Evolutionary conservation across 1,284 basidiomycete species (phyloP), one percentile per base, ranked within the genome.

Genomic region (Tilletia walkeri): DNA sequence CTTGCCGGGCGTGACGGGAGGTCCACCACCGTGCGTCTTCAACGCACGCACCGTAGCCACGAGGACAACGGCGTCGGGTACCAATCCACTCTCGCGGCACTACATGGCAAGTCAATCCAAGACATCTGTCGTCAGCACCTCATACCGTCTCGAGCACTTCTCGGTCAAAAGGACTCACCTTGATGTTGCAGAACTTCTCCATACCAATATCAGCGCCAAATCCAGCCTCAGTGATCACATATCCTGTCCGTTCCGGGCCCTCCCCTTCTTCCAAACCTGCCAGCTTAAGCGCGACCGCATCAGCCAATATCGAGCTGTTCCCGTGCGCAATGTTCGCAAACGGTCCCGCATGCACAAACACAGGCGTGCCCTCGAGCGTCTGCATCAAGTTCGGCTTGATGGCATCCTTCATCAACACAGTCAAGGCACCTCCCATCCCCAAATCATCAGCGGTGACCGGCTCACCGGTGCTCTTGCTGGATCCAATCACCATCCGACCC

Each of bases 371-470:
- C 86, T 99, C 93, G 66, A 99, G 87, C 9, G 95, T 96, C 86
- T 99, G 95, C 95, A 99, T 99, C 76, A 99, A 85, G 83, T 97
- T 99, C 24, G 95, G 95, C 87, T 99, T 99, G 87, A 99, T 95
- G 24, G 96, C 93, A 82, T 99, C 95, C 87, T 98, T 98, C 91
- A 99, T 93, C 73, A 99, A 88, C 66, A 99, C 95, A 16, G 96
- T 92, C 73, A 99, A 89, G 69, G 95, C 95, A 74, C 95, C 95
- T 75, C 94, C 92, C 78, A 93, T 93, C 78, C 95, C 95, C 72
- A 99, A 89, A 84, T 99, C 95, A 84, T 99, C 96, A 24, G 95
- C 95, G 38, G 95, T 99, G 84, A 99, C 88, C 47, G 95, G 89
- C 20, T 95, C 92, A 45, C 95, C 96, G 36, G 87, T 87, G 18